These are phyloP conservation scores for Populus hybrid DNA, from an alignment of 441 rosid genomes.

Conservation along the genomic window DNA sequence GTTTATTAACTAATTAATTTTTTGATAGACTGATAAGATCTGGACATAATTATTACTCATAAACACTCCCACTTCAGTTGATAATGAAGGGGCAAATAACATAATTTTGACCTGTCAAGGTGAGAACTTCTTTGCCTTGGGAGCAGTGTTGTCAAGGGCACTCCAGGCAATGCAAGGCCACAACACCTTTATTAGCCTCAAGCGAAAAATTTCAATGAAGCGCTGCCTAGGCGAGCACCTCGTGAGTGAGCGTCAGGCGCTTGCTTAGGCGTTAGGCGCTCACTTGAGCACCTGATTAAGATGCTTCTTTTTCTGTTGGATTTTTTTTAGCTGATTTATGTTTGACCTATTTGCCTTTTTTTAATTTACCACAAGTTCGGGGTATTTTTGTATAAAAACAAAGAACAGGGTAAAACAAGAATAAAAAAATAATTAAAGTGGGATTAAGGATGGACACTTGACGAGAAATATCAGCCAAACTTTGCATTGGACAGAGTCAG, in stretches of 20 bases:
- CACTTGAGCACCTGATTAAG: too few relatives aligned
- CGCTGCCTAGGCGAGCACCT: too few relatives aligned
- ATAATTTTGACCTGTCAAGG: too few relatives aligned
- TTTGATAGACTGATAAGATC: too few relatives aligned
- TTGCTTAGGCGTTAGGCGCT: too few relatives aligned
- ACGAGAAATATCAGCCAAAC: background rate
- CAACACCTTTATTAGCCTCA: background rate
- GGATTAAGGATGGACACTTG: background rate
- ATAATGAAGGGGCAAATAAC: background rate
- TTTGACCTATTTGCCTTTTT: background rate
- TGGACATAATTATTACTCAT: too few relatives aligned
- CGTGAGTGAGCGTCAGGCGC: too few relatives aligned
- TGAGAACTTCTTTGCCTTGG: background rate
- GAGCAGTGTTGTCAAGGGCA: background rate
- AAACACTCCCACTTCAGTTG: background rate
- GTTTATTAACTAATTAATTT: too few relatives aligned
- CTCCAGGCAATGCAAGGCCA: background rate
- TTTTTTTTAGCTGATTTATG: background rate
- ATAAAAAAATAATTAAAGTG: background rate
- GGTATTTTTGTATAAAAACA: background rate
- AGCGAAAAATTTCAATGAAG: too few relatives aligned
- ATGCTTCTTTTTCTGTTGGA: background rate
- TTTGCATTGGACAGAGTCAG: background rate
- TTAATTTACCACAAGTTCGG: background rate
- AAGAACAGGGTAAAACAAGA: background rate